Evolutionary conservation across 83 land plant species (phyloP), one percentile per base, ranked within the genome.

Genomic region (Isoetes engelmannii): DNA sequence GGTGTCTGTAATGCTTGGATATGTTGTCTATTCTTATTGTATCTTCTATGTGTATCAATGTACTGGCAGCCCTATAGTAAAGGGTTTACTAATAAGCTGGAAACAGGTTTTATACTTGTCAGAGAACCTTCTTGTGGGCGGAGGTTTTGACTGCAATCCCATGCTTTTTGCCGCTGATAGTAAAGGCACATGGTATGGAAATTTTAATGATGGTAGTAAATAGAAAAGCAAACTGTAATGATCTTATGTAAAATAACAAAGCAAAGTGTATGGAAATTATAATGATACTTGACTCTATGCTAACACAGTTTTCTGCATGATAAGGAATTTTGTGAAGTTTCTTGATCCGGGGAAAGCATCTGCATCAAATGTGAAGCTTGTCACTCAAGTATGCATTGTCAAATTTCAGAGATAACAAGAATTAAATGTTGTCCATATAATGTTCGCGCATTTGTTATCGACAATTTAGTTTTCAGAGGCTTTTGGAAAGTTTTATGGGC

Each of bases 81-180:
- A 28, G 37, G 37, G 37, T 28, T 28, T 28, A 28, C 37, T 28
- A 28, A 28, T 28, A 28, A 28, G 37, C 69, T 68, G 72, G 54
- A 15, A 21, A 21, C 83, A 94, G 99, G 74, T 94, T 50, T 64
- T 94, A 50, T 94, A 90, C 74, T 77, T 94, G 45, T 83, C 92
- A 75, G 99, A 94, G 76, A 87, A 66, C 62, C 79, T 84, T 73
- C 81, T 94, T 13, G 82, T 94, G 48, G 99, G 86, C 56, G 97
- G 88, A 64, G 99, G 99, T 48, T 94, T 84, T 86, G 99, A 94
- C 69, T 88, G 99, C 79, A 80, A 86, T 61, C 99, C 99, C 19
- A 86, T 94, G 93, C 79, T 90, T 20, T 94, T 94, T 65, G 74
- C 76, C 5, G 84, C 85, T 51, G 97, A 90, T 75, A 81, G 79